phyloP scores from a whole-genome alignment of 2,329 filamentous ascomycete species.

The Scleromitrula shiraiana region DNA sequence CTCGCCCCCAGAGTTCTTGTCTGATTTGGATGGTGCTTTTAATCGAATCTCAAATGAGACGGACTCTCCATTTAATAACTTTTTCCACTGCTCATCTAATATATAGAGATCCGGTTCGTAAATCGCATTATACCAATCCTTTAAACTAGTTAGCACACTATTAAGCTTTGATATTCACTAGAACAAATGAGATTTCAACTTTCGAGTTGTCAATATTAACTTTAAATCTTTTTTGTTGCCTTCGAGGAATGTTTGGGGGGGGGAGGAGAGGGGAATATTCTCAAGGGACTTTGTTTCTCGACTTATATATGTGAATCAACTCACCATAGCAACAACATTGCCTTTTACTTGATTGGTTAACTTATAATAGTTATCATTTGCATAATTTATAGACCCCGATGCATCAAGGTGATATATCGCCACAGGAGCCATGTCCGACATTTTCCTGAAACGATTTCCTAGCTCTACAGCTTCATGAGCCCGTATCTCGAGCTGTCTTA shows the following conservation, averaged over 20 bases:
- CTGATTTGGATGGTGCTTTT: slow-evolving; percentile 36
- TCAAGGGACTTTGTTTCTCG: no score
- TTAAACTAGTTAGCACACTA: neutral
- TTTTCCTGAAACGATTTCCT: slow-evolving; percentile 58
- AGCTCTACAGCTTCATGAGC: slow-evolving; percentile 40
- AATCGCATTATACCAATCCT: neutral
- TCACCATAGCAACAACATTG: neutral
- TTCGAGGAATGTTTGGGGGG: no score
- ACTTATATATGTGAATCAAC: neutral
- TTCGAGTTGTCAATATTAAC: no score
- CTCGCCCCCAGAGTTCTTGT: slow-evolving; percentile 45
- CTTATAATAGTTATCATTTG: slow-evolving; percentile 57
- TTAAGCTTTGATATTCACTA: no score
- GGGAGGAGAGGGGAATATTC: no score
- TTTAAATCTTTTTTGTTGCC: no score
- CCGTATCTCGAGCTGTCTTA: slow-evolving; percentile 53
- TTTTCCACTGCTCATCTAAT: slow-evolving; percentile 19
- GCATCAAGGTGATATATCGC: slow-evolving; percentile 65
- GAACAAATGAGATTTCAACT: no score
- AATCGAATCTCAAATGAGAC: slow-evolving; percentile 21
- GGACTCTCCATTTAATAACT: slow-evolving; percentile 15
- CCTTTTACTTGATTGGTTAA: slow-evolving; percentile 7
- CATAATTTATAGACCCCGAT: slow-evolving; percentile 58
- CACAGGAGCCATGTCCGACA: slow-evolving; percentile 66
- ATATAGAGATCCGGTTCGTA: slow-evolving; percentile 4